Base-by-base conservation (phyloP, 768 basidiomycete genomes). In the Mycena alexandri region DNA sequence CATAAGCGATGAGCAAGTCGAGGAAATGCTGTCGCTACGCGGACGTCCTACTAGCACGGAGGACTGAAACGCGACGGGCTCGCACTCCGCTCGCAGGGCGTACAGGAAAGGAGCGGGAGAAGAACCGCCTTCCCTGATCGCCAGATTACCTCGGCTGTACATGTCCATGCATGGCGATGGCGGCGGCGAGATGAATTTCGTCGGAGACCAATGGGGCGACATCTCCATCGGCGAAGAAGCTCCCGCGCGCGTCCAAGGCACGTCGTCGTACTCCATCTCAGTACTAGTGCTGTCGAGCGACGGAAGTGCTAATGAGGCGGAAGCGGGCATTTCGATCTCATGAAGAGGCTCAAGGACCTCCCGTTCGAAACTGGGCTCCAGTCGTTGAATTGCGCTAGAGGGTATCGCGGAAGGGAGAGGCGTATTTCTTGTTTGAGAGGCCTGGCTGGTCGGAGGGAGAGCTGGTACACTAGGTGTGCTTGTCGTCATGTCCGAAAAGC, bases 151-250 rank as follows among this genome's bases (percentile, higher is more conserved):
- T 14, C 43, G n/a, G 6, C 12, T 22, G 47, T 17, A 14, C 25
- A 29, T 3, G 56, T 17, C 42, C 42, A 22, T 51, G 41, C 44
- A 34, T 19, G 42, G 43, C 51, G 47, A 61, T 2, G 42, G 25
- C 11, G 34, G 34, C 5, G 24, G 25, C 2, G 38, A 38, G 19
- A 66, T 44, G 46, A 47, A 42, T 53, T 25, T 43, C 8, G 65
- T 67, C 11, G 59, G 65, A 43, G 65, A 66, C 21, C 38, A 36
- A 21, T 33, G 21, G 42, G 58, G 65, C 41, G 65, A 66, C 36
- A 66, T 55, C 8, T 53, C 44, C 65, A 67, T 61, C 1, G 65
- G 52, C 29, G 58, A 54, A 44, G 51, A 66, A 29, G 65, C 48
- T 1, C 24, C 58, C 6, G 51, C 50, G 10, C 63, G 47, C 44